Evolutionary conservation across 306 rosid species (phyloP).

Genomic region (Fragaria nilgerrensis): DNA sequence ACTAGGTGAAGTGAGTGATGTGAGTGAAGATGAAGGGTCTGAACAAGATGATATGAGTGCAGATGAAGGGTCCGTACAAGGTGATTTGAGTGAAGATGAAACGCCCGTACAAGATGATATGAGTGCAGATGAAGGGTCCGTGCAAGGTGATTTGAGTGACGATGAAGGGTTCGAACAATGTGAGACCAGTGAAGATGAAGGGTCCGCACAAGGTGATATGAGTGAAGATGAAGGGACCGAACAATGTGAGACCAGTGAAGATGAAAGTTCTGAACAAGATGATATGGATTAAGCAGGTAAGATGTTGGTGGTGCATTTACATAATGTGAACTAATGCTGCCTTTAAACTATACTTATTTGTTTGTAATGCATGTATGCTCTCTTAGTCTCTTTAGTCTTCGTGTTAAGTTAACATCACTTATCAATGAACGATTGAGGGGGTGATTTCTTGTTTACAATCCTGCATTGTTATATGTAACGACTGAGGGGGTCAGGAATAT

Average conservation of each 20-base stretch:
- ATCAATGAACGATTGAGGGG: too few relatives aligned
- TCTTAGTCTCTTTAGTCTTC: too few relatives aligned
- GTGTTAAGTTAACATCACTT: too few relatives aligned
- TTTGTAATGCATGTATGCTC: too few relatives aligned
- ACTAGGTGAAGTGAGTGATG: too few relatives aligned
- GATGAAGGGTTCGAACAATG: background rate
- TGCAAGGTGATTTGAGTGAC: background rate
- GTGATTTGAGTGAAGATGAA: background rate
- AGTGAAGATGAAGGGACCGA: too few relatives aligned
- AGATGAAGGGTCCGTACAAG: too few relatives aligned
- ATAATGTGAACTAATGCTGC: background rate
- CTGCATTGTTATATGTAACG: background rate
- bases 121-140: too few relatives aligned
- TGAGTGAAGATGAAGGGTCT: too few relatives aligned
- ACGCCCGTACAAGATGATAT: background rate
- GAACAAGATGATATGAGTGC: background rate
- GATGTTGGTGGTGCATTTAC: background rate
- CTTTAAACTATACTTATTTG: background rate
- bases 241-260: background rate
- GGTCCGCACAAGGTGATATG: background rate
- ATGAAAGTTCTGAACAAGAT: background rate
- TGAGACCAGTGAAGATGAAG: background rate
- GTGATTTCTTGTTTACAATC: background rate
- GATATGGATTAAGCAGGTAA: background rate
- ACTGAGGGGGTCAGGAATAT: background rate